Percentiles rank a stretch among this genome's conserved stretches.
These are phyloP conservation scores for Phytophthora boehmeriae DNA, from an alignment of 352 stramenopile genomes.

Conservation along the genomic window DNA sequence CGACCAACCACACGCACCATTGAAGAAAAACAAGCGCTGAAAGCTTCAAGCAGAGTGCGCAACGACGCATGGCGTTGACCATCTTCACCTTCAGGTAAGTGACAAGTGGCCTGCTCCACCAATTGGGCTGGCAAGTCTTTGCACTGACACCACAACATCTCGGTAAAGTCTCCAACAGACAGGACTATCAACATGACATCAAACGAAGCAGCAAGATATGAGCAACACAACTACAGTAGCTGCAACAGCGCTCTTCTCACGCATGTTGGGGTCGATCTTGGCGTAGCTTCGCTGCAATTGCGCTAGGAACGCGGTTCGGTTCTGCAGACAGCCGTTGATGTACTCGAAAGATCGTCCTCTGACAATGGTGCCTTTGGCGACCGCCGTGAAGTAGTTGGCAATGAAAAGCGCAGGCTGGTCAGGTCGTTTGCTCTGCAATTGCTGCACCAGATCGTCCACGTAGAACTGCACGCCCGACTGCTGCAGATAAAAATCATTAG, in stretches of 20 bases:
- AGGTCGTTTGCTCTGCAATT: constrained; percentile 51
- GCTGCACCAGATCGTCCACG: constrained; percentile 59
- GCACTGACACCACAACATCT: constrained; percentile 65
- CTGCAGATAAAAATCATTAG: constrained; percentile 56
- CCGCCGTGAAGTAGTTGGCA: constrained; percentile 44
- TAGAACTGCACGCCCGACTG: constrained; percentile 60
- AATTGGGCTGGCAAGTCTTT: constrained; percentile 49
- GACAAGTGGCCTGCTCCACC: constrained; percentile 45
- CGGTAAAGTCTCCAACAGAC: constrained; percentile 59
- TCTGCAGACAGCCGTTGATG: constrained; percentile 59
- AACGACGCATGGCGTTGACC: constrained; percentile 31
- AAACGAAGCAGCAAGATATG: background rate
- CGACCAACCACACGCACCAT: constrained; percentile 29
- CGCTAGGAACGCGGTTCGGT: constrained; percentile 50
- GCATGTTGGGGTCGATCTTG: constrained; percentile 43
- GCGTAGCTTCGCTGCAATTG: constrained; percentile 47
- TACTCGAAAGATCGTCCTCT: constrained; percentile 53
- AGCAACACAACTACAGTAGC: background rate
- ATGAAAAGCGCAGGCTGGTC: constrained; percentile 50
- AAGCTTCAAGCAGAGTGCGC: constrained; percentile 38
- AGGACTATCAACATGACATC: constrained; percentile 35
- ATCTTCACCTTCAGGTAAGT: constrained; percentile 45
- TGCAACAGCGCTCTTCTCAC: constrained; percentile 19
- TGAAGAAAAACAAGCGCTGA: constrained; percentile 60
- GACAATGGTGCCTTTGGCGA: constrained; percentile 44